Conservation (phyloP, 2,329 filamentous ascomycete genomes). For the Calonectria hawksworthii region DNA sequence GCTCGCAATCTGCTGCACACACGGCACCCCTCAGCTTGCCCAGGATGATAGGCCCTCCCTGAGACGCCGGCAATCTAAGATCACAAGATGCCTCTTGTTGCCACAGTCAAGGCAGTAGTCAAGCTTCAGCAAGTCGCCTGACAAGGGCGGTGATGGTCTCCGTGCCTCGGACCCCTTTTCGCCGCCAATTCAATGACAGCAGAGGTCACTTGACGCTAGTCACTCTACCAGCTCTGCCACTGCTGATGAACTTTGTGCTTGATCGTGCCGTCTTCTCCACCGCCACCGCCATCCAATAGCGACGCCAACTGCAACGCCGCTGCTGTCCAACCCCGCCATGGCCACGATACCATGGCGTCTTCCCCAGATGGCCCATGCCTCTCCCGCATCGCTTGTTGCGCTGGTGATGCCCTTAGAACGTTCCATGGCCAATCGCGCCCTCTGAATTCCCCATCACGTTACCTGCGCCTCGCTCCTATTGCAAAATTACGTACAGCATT, state of each 20-base stretch:
- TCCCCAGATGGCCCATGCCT: conserved; percentile 18
- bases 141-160: background rate
- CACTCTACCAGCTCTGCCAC: conserved; percentile 14
- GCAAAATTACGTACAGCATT: conserved; percentile 26
- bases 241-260: conserved; percentile 13
- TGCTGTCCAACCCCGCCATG: conserved; percentile 18
- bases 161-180: conserved; percentile 7
- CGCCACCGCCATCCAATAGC: conserved; percentile 13
- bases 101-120: background rate
- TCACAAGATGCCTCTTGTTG: conserved; percentile 9
- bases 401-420: background rate
- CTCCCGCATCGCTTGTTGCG: conserved; percentile 13
- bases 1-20: conserved; percentile 7
- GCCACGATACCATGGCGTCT: conserved; percentile 23
- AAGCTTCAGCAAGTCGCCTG: conserved; percentile 6
- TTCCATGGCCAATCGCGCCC: conserved; percentile 18
- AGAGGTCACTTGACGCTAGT: conserved; percentile 25
- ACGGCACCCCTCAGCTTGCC: background rate
- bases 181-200: conserved; percentile 5
- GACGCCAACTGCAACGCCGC: conserved; percentile 1
- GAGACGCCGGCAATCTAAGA: background rate
- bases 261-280: conserved; percentile 19
- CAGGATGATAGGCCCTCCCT: background rate
- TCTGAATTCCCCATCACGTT: conserved; percentile 22
- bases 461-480: conserved; percentile 19